phyloP scores from a whole-genome alignment of 2,329 filamentous ascomycete species.

The Blastomyces gilchristii region DNA sequence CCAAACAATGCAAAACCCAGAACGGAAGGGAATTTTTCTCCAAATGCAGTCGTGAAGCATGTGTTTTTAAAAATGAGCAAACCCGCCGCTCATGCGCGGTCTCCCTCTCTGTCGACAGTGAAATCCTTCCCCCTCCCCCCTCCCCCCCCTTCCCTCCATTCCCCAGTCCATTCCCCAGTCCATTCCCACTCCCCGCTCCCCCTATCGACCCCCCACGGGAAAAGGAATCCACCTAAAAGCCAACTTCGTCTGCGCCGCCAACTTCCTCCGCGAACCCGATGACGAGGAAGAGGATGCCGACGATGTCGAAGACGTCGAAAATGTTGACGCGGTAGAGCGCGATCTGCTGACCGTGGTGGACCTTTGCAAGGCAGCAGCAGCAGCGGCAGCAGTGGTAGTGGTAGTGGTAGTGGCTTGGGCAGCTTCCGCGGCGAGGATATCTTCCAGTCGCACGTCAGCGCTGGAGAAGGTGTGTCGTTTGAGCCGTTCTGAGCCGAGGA shows the following conservation, averaged over 20 bases:
- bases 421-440: conserved; percentile 14
- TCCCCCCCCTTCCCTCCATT: too few relatives aligned
- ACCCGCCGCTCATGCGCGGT: too few relatives aligned
- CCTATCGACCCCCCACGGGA: neutral
- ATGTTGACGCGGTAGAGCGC: neutral
- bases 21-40: too few relatives aligned
- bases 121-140: too few relatives aligned
- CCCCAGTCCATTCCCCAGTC: too few relatives aligned
- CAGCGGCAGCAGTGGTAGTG: neutral
- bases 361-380: conserved; percentile 27
- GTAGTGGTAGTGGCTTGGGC: conserved; percentile 22
- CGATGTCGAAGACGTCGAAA: neutral
- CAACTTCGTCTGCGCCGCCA: neutral
- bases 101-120: too few relatives aligned
- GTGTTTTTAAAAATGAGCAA: too few relatives aligned
- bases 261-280: neutral
- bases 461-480: conserved; percentile 10
- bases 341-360: conserved; percentile 16
- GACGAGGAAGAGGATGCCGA: neutral
- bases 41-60: too few relatives aligned
- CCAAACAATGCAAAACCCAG: neutral
- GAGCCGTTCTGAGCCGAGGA: conserved; percentile 10
- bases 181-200: too few relatives aligned
- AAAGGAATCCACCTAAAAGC: neutral
- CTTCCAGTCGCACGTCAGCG: conserved; percentile 15